These are phyloP conservation scores for Fusarium avenaceum DNA, from an alignment of 2,329 filamentous ascomycete genomes.

Conservation along the genomic window DNA sequence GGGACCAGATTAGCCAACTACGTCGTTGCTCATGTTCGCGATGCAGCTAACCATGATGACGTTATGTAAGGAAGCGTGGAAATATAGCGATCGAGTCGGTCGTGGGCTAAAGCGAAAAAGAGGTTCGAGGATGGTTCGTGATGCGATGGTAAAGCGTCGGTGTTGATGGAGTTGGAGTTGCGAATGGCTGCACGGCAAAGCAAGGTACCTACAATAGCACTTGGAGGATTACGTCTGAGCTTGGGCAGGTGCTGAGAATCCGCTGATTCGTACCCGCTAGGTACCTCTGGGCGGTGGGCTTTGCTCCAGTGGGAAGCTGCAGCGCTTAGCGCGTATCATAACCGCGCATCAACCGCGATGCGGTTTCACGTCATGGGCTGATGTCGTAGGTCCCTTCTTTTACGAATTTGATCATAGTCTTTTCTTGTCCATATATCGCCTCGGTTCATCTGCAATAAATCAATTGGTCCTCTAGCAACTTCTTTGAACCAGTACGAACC, in stretches of 20 bases:
- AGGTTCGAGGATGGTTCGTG: conserved; percentile 13
- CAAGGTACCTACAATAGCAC: conserved; percentile 28
- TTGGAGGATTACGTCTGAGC: conserved; percentile 45
- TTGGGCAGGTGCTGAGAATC: conserved; percentile 31
- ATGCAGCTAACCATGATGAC: conserved; percentile 43
- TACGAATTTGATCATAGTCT: conserved; percentile 25
- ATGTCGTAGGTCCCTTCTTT: conserved; percentile 23
- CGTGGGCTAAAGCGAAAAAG: background rate
- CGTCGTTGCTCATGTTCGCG: conserved; percentile 14
- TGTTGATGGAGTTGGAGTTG: conserved; percentile 36
- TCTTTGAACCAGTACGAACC: fast-evolving
- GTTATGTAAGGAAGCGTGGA: conserved; percentile 6
- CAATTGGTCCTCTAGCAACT: background rate
- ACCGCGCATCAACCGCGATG: conserved; percentile 32
- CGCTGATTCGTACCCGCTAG: conserved; percentile 34
- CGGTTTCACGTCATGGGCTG: conserved; percentile 40
- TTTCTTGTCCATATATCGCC: background rate
- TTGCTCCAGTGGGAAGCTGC: conserved; percentile 9
- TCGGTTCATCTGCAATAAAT: background rate
- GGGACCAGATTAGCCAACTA: conserved; percentile 48
- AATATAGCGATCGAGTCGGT: conserved; percentile 1
- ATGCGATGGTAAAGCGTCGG: conserved; percentile 32
- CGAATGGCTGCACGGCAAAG: conserved; percentile 37
- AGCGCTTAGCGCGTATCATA: conserved; percentile 36
- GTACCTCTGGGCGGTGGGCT: conserved; percentile 24